Evolutionary conservation across 2,329 filamentous ascomycete species (phyloP), one percentile per base, ranked within the genome.

Genomic region (Colletotrichum melonis): DNA sequence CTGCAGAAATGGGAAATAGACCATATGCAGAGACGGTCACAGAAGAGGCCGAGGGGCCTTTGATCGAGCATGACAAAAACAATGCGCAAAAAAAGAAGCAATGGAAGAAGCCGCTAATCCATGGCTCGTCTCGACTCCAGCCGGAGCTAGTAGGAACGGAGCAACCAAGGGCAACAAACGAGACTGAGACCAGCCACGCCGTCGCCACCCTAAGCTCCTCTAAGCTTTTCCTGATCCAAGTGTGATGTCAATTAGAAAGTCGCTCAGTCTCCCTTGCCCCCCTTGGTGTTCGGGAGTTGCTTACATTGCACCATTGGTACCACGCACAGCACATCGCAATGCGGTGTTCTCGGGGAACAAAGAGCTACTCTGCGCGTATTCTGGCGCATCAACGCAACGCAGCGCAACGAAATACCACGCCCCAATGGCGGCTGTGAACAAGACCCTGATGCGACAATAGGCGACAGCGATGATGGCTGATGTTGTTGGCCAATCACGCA

Each of bases 11-110:
- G 30, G 28, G 9, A 14, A 55, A 3, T 7, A 19, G 14, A n/a
- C 22, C n/a, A 14, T 7, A 22, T n/a, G 52, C 52, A 32, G 8
- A 56, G 35, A 30, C 22, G n/a, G 28, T n/a, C 8, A 8, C 24
- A 57, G 5, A 19, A 32, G 32, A 49, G 22, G n/a, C 5, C 16
- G 7, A 6, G 19, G 19, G 19, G 19, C 38, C 49, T 9, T 16
- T 46, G 14, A 52, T 11, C 2, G 30, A 22, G 22, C 16, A 28
- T 26, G 24, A 67, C n/a, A 52, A 58, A 68, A 58, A 54, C 16
- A 68, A 38, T 54, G n/a, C 64, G 26, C 24, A 28, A 60, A 52
- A 58, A 63, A 68, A 68, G 69, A 72, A 72, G 69, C 64, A 68
- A 72, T 68, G 64, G 69, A 68, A 72, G 58, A 35, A 58, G 59